Evolutionary conservation across 2,329 filamentous ascomycete species (phyloP), one percentile per base, ranked within the genome.

Genomic region (Neobulgaria alba): DNA sequence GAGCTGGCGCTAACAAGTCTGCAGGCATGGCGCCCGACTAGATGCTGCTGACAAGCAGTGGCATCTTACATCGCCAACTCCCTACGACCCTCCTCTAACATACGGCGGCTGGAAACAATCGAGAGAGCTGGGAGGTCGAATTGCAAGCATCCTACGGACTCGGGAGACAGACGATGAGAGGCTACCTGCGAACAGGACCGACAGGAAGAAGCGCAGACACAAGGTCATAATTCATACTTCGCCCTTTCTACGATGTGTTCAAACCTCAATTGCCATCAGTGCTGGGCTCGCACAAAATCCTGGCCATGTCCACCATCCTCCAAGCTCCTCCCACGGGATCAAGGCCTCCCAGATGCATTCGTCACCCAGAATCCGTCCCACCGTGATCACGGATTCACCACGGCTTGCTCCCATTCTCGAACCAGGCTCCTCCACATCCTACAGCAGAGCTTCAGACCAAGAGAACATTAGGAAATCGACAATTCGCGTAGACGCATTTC

Each of bases 11-110:
- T 51, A 33, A 52, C 38, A 10, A n/a, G 12, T 18, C 10, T 35
- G 30, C 44, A 81, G 92, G 64, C 92, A 98, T 63, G 92, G 92
- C 57, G 85, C 89, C 55, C 83, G 92, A 52, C 81, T 98, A 43
- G 92, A 98, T 62, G 87, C 87, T 41, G 88, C 89, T 47, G 89
- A 98, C 70, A 88, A 89, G 61, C 79, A 86, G 62, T 98, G 92
- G 92, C 87, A 95, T 62, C 73, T 95, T 40, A 84, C 85, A 20
- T 95, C 92, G 4, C 85, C 89, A 1, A 89, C 87, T 4, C 92
- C 92, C 2, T 98, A 96, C 68, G 90, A 98, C 52, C 86, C 92
- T 51, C 92, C 92, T 36, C 72, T 98, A 43, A 95, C 89, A 2
- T 96, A 95, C 59, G 85, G 86, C 52, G 92, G 92, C 50, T 95